Percentiles rank a stretch among this genome's conserved stretches.
These are phyloP conservation scores for Talaromyces pinophilus DNA, from an alignment of 2,329 filamentous ascomycete genomes.

Conservation along the genomic window DNA sequence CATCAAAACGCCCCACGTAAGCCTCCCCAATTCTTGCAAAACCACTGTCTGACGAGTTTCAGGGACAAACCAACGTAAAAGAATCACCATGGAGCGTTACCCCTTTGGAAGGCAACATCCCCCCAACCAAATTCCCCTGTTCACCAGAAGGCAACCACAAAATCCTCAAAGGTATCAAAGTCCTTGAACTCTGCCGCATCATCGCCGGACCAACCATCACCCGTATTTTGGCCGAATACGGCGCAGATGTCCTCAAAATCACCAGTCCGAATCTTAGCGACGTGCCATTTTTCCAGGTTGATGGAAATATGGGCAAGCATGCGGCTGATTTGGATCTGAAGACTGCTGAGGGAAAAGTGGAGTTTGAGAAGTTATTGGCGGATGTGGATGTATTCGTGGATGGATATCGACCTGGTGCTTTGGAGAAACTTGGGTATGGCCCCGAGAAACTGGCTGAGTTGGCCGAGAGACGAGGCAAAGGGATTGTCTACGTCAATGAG, in stretches of 20 bases:
- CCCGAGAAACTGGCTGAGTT: conserved; percentile 56
- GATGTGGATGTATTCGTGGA: conserved; percentile 68
- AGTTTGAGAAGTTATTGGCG: conserved; percentile 61
- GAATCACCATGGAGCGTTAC: conserved; percentile 41
- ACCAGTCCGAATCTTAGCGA: conserved; percentile 68
- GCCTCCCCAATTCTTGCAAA: not conserved
- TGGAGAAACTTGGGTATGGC: conserved; percentile 65
- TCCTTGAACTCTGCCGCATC: conserved; percentile 73
- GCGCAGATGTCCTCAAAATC: conserved; percentile 71
- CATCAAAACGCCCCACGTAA: conserved; percentile 55
- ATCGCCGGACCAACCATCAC: conserved; percentile 75
- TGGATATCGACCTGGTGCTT: conserved; percentile 67
- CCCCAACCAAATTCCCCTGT: conserved; percentile 33
- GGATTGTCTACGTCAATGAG: conserved; percentile 68
- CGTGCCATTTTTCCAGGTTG: conserved; percentile 71
- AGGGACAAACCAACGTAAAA: conserved; percentile 37
- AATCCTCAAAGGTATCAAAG: conserved; percentile 63
- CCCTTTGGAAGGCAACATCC: conserved; percentile 32
- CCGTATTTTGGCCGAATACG: conserved; percentile 71
- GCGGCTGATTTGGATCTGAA: conserved; percentile 65
- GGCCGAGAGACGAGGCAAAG: conserved; percentile 58
- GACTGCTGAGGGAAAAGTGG: conserved; percentile 51
- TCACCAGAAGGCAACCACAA: conserved; percentile 28
- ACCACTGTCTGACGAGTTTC: not conserved
- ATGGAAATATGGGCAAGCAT: conserved; percentile 72